Conservation (phyloP, 23 red algal genomes). For the Rhodosorus marinus region DNA sequence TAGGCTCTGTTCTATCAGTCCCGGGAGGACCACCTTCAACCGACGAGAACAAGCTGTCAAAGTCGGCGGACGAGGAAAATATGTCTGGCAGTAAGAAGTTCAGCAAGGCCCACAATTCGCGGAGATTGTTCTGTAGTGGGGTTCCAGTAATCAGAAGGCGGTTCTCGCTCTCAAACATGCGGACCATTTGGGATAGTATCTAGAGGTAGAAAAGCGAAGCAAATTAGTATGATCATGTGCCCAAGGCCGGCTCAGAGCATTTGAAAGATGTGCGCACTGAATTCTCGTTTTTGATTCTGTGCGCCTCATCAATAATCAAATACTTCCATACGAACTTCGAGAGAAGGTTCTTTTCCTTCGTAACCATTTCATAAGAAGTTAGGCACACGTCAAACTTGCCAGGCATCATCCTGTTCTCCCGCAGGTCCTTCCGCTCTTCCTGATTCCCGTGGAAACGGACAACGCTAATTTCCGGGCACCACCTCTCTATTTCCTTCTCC, state of each 20-base stretch:
- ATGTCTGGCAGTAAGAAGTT: slow-evolving; percentile 98
- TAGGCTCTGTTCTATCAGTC: slow-evolving; percentile 7
- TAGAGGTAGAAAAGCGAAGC: too few species aligned
- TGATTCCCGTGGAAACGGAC: slow-evolving; percentile 83
- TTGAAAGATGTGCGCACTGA: too few species aligned
- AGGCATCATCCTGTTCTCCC: slow-evolving; percentile 21
- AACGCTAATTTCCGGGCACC: slow-evolving; percentile 60
- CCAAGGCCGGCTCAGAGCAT: too few species aligned
- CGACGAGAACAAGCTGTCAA: slow-evolving; percentile 82
- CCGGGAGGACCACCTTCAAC: slow-evolving; percentile 43
- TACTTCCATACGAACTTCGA: slow-evolving; percentile 89
- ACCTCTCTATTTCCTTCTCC: slow-evolving; percentile 64
- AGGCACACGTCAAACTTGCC: slow-evolving; percentile 84
- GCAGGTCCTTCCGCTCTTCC: slow-evolving; percentile 28
- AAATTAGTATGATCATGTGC: too few species aligned
- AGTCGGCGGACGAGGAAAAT: slow-evolving; percentile 71
- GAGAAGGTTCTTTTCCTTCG: slow-evolving; percentile 65
- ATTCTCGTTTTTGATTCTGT: slow-evolving; percentile 98
- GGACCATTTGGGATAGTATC: slow-evolving; percentile 75
- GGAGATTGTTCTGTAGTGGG: slow-evolving; percentile 97
- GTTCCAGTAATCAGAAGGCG: slow-evolving; percentile 89
- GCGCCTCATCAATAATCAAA: slow-evolving; percentile 97
- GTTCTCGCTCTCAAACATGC: slow-evolving; percentile 59
- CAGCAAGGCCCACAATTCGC: slow-evolving; percentile 94
- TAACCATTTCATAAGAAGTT: slow-evolving; percentile 89